These are phyloP conservation scores for Davidsoniella virescens DNA, from an alignment of 2,329 filamentous ascomycete species.

Conservation along the genomic window DNA sequence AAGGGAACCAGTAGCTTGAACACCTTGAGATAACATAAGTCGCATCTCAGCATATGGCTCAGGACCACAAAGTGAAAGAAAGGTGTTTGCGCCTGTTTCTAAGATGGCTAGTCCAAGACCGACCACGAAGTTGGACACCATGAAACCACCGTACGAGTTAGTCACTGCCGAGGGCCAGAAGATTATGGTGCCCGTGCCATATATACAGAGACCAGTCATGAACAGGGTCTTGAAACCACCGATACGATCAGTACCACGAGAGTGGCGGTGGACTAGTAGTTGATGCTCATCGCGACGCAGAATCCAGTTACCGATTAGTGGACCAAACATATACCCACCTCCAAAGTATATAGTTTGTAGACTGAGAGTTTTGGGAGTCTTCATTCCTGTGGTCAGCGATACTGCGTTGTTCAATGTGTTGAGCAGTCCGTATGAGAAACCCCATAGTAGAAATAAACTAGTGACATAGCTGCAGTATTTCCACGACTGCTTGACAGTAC, in stretches of 20 bases:
- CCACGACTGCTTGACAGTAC: constrained; percentile 46
- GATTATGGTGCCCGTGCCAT: constrained; percentile 62
- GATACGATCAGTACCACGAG: constrained; percentile 26
- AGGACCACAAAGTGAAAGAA: constrained; percentile 54
- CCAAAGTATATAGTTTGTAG: constrained; percentile 57
- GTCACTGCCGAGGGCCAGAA: constrained; percentile 72
- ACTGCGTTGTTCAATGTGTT: constrained; percentile 65
- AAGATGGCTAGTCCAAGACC: constrained; percentile 62
- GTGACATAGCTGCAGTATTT: constrained; percentile 62
- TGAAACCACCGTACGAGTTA: constrained; percentile 60
- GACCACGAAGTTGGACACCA: constrained; percentile 57
- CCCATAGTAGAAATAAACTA: constrained; percentile 76
- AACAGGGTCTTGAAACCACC: constrained; percentile 68
- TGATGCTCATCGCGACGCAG: constrained; percentile 50
- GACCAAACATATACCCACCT: constrained; percentile 53
- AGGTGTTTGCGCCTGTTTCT: constrained; percentile 70
- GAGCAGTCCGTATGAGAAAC: constrained; percentile 74
- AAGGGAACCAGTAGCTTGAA: constrained; percentile 61
- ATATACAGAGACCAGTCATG: constrained; percentile 59
- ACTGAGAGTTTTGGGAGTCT: constrained; percentile 44
- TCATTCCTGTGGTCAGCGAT: constrained; percentile 44
- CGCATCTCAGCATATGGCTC: constrained; percentile 57
- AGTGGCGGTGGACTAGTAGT: constrained; percentile 24
- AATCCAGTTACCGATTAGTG: constrained; percentile 53
- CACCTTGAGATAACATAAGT: constrained; percentile 57